phyloP scores from a whole-genome alignment of 2,329 filamentous ascomycete genomes.

The Chaetomiaceae sp. region DNA sequence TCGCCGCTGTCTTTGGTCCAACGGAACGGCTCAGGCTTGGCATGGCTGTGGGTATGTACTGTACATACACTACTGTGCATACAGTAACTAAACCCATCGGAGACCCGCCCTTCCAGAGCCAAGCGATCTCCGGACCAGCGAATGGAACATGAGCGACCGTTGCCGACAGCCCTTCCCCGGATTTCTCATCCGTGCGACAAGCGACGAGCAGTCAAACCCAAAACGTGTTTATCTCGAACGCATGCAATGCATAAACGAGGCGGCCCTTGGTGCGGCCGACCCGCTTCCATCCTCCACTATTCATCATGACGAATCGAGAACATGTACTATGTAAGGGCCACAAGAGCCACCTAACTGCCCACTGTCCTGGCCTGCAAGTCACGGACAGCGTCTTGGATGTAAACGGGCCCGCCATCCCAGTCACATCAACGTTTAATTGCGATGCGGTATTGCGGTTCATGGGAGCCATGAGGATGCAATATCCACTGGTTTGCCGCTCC shows the following conservation, averaged over 20 bases:
- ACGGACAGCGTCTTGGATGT: too few species aligned
- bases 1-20: too few species aligned
- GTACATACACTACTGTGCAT: neutral
- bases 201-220: too few species aligned
- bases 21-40: neutral
- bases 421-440: neutral
- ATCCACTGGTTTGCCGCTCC: conserved; percentile 17
- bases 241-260: neutral
- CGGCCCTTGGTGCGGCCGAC: too few species aligned
- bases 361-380: too few species aligned
- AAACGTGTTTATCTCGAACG: neutral
- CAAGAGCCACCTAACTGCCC: too few species aligned
- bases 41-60: neutral
- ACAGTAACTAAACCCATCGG: neutral
- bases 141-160: too few species aligned
- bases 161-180: neutral
- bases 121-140: too few species aligned
- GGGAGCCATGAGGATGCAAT: conserved; percentile 7
- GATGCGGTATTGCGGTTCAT: neutral
- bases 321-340: too few species aligned
- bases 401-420: neutral
- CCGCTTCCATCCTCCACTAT: too few species aligned
- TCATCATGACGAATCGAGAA: too few species aligned
- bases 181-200: neutral
- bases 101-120: neutral